Base-by-base conservation (phyloP, 257 asterid species). In the Verbascum thapsus region DNA sequence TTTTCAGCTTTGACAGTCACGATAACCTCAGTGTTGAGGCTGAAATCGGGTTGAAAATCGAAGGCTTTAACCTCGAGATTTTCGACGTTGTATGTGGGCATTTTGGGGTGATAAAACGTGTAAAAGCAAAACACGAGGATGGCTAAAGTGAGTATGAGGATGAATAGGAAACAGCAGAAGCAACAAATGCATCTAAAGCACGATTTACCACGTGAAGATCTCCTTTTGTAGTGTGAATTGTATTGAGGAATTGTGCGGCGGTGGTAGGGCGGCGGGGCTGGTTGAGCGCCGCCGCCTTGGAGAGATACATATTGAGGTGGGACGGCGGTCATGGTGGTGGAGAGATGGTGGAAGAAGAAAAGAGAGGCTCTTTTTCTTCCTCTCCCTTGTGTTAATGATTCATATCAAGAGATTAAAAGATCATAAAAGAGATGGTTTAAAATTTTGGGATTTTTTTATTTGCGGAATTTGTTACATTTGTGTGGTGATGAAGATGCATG, bases 61-160 rank as follows among this genome's bases (percentile, higher is more conserved):
- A 86, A 77, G 53, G 78, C 52, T 12, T 71, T 62, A 5, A 83
- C 74, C 15, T 85, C 72, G 3, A 85, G 68, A 16, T 63, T 20
- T n/a, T 72, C 52, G 1, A 83, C 51, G 19, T 66, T 48, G 66
- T 82, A 83, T 0, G 59, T 7, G 11, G 94, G 94, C 44, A 61
- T 9, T 35, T 69, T 38, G 1, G 90, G 94, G 1, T 70, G 18
- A 67, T 52, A 64, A 0, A 48, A 3, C 5, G 47, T 15, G 74
- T 51, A 83, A 57, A 77, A 22, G 61, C 73, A 83, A 37, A 68
- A 22, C 34, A 58, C 26, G 15, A 59, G 1, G 17, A 52, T 37
- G 0, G 56, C 18, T 0, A 71, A 2, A 3, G 68, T 0, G 20
- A 81, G 3, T 26, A 79, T 15, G 19, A 81, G 6, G 68, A 81